These are phyloP conservation scores for Cercospora zeina DNA, from an alignment of 2,329 filamentous ascomycete genomes.

Conservation along the genomic window DNA sequence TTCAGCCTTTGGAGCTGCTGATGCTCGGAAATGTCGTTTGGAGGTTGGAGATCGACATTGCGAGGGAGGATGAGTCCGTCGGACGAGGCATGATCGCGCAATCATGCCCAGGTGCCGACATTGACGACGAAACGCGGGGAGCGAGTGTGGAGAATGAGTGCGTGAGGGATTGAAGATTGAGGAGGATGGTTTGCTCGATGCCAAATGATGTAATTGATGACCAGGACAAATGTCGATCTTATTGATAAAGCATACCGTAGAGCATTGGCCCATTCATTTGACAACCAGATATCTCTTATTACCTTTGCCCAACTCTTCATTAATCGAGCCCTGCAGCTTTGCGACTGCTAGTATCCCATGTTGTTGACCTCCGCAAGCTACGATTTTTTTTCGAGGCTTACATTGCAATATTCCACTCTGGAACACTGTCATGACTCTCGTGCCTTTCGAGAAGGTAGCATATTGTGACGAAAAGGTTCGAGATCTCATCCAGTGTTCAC, in stretches of 20 bases:
- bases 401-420: too few species aligned
- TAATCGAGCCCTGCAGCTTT: too few species aligned
- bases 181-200: neutral
- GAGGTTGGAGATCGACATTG: neutral
- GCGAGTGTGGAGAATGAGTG: neutral
- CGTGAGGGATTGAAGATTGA: neutral
- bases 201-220: neutral
- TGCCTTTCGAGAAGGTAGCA: too few species aligned
- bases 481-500: too few species aligned
- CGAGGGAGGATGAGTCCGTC: constrained; percentile 32
- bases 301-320: too few species aligned
- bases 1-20: constrained; percentile 25
- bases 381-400: too few species aligned
- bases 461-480: too few species aligned
- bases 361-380: too few species aligned
- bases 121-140: constrained; percentile 15
- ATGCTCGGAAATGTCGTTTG: constrained; percentile 31
- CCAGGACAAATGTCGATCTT: neutral
- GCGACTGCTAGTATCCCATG: too few species aligned
- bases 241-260: neutral
- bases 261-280: neutral
- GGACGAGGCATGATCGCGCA: constrained; percentile 34
- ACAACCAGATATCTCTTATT: neutral
- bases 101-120: constrained; percentile 38
- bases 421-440: too few species aligned